phyloP scores from a whole-genome alignment of 371 early-diverging fungal species.

The Capillidium heterosporum region DNA sequence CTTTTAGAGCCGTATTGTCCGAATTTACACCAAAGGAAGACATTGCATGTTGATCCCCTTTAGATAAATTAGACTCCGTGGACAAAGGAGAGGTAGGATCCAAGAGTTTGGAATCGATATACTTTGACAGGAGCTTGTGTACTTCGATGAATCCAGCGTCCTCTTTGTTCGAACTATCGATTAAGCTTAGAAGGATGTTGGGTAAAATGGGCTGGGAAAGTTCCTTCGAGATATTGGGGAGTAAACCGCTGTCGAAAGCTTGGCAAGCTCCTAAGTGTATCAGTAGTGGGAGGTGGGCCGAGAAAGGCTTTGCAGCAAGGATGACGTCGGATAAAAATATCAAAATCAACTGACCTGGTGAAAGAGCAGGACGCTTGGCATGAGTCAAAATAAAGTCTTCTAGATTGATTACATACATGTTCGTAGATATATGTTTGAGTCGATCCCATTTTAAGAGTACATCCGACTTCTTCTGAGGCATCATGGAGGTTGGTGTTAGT shows the following conservation, averaged over 20 bases:
- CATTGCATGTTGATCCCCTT: too few species aligned
- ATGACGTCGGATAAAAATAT: slow-evolving; percentile 64
- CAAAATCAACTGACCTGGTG: slow-evolving; percentile 57
- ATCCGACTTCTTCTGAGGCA: slow-evolving; percentile 24
- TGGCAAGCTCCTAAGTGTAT: slow-evolving; percentile 21
- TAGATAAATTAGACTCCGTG: background rate
- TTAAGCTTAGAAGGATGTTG: slow-evolving; percentile 62
- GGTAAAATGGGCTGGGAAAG: slow-evolving; percentile 33
- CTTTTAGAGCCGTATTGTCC: slow-evolving; percentile 13
- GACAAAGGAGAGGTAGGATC: background rate
- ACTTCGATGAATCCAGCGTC: slow-evolving; percentile 22
- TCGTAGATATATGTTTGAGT: slow-evolving; percentile 1
- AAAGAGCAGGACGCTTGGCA: slow-evolving; percentile 50
- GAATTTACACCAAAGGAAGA: background rate
- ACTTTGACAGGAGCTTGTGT: background rate
- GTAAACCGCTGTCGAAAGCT: background rate
- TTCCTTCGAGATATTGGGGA: background rate
- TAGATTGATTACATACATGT: slow-evolving; percentile 40
- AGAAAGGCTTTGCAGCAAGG: slow-evolving; percentile 48
- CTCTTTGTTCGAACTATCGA: slow-evolving; percentile 59
- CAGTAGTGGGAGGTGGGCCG: slow-evolving; percentile 48
- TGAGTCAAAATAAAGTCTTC: slow-evolving; percentile 41
- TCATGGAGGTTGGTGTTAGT: slow-evolving; percentile 60
- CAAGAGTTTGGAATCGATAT: background rate
- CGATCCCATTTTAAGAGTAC: background rate